Evolutionary conservation across 1,284 basidiomycete genomes (phyloP), one percentile per base, ranked within the genome.

Genomic region (Vanrija sp.): DNA sequence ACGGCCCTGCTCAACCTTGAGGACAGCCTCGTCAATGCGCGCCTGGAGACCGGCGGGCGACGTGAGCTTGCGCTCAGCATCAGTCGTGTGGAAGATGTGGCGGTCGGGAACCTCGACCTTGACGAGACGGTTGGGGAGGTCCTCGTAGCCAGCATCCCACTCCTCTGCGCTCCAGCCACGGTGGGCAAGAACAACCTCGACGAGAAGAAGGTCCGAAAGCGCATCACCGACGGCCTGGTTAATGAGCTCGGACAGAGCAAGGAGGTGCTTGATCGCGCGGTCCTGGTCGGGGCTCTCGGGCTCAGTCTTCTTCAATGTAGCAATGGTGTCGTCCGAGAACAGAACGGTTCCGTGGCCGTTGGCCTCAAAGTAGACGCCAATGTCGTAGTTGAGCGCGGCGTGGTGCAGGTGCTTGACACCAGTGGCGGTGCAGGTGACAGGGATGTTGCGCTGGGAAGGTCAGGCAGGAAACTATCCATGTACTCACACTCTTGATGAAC

Each of bases 151-250:
- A 15, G 87, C 87, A 72, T 98, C 91, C 96, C 96, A 99, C 70
- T 94, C 88, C 12, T 83, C 75, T 6, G 89, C 89, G 28, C 83
- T 84, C 81, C 91, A 95, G 6, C 86, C 84, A 73, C 88, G 86
- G 77, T 95, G 88, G 1, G 91, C 83, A 28, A 99, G 85, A 38
- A 98, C 89, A 19, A 87, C 86, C 71, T 98, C 94, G 48, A 98
- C 94, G 34, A 98, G 84, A 38, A 99, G 85, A 84, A 98, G 87
- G 75, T 99, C 96, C 10, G 91, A 94, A 15, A 98, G 80, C 1
- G 94, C 95, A 76, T 99, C 96, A 7, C 96, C 96, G 34, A 99
- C 96, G 6, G 96, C 96, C 77, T 98, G 96, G 71, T 98, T 99
- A 79, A 98, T 95, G 45, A 98, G 79, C 38, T 89, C 82, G 12